Base-by-base conservation (phyloP, 1,284 basidiomycete genomes). In the Meripilus lineatus region DNA sequence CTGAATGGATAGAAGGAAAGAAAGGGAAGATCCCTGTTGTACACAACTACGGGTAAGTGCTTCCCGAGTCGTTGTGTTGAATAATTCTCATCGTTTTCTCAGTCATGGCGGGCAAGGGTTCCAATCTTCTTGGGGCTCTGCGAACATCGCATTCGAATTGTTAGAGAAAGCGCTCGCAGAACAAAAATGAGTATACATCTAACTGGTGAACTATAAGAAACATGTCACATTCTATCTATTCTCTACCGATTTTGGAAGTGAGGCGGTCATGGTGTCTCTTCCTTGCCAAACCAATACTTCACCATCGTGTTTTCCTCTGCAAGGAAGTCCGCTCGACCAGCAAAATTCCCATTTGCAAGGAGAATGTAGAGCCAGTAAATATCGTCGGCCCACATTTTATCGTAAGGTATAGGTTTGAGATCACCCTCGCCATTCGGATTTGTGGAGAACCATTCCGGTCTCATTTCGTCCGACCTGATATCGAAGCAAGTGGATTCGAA, bases 321-420 rank as follows among this genome's bases (percentile, higher is more conserved):
- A 7, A 46, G 46, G 52, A 80, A 81, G 61, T 85, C 81, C 1
- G 72, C 75, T 23, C 82, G 66, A 7, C 77, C 81, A 35, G 71
- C 59, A 54, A 84, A 84, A 13, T 53, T 62, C 18, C 59, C 59
- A 30, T 69, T 66, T 1, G 70, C 52, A 15, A 82, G 59, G 18
- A 84, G 65, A 15, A 78, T 58, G 4, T 80, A 81, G 40, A 83
- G 57, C 81, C 81, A 84, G 49, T 72, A 62, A n/a, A 58, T 44
- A 53, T 84, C 81, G 32, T 74, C 72, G n/a, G 72, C 73, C 82
- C 82, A 84, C 79, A 84, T 82, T 38, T 68, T 55, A 21, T 70
- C 66, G 51, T 70, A 79, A 1, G 80, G 81, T 33, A 83, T 71
- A 0, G 61, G 54, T 17, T 58, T 56, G 10, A 61, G 51, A 10